These are phyloP conservation scores for Calonectria crousiana DNA, from an alignment of 2,329 filamentous ascomycete species.

Conservation along the genomic window DNA sequence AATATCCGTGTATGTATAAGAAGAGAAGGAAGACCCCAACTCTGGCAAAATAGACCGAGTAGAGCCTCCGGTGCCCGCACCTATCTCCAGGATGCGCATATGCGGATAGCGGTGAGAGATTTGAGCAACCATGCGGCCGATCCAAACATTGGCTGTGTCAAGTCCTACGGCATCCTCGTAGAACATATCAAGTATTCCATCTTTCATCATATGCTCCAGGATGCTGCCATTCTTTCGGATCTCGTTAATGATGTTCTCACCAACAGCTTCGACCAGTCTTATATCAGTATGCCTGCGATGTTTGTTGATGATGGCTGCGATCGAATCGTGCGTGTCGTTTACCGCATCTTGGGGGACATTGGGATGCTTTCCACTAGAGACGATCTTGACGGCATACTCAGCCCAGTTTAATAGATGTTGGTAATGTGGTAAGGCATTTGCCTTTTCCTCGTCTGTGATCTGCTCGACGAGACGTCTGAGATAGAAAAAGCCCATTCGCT, in stretches of 20 bases:
- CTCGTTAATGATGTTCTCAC: not conserved
- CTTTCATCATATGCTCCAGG: constrained; percentile 12
- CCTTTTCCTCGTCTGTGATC: not conserved
- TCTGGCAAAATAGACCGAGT: constrained; percentile 7
- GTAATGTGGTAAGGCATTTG: not conserved
- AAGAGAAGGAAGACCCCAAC: not conserved
- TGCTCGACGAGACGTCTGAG: not conserved
- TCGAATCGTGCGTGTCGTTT: not conserved
- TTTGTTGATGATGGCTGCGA: not conserved
- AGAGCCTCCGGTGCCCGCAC: constrained; percentile 27
- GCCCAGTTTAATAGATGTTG: not conserved
- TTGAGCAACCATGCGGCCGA: constrained; percentile 2
- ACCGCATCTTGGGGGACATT: not conserved
- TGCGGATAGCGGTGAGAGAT: not conserved
- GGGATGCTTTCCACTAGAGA: not conserved
- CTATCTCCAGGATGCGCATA: not conserved
- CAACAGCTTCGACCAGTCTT: not conserved
- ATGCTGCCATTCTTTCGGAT: not conserved
- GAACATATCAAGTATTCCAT: not conserved
- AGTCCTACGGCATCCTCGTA: constrained; percentile 1
- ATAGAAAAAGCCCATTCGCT: constrained; percentile 12
- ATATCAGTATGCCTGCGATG: too few relatives aligned
- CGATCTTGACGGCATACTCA: not conserved
- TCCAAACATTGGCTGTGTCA: not conserved
- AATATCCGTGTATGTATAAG: constrained; percentile 29